Evolutionary conservation across 2,329 filamentous ascomycete species (phyloP).

Genomic region (Xylaria sp.): DNA sequence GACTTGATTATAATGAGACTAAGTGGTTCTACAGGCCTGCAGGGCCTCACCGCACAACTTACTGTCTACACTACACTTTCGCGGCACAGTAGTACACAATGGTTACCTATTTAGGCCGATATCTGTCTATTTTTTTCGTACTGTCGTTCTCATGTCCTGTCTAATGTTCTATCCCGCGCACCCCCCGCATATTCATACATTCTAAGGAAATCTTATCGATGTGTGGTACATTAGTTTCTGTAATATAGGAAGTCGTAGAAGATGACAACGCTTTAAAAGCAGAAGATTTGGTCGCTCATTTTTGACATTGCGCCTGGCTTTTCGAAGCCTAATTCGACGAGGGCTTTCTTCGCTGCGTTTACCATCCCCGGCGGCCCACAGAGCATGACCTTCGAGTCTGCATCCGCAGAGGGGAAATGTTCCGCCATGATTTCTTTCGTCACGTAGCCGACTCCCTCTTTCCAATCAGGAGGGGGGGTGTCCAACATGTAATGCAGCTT

Average conservation of each 20-base stretch:
- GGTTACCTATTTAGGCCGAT: too few relatives aligned
- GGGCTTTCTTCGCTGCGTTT: conserved; percentile 57
- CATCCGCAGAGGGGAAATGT: conserved; percentile 51
- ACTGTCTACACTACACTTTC: too few relatives aligned
- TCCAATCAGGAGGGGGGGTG: conserved; percentile 54
- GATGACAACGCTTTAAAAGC: conserved; percentile 23
- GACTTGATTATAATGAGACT: neutral
- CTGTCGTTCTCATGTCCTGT: neutral
- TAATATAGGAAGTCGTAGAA: neutral
- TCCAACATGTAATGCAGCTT: conserved; percentile 62
- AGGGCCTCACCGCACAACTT: too few relatives aligned
- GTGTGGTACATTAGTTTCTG: neutral
- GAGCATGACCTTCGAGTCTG: conserved; percentile 59
- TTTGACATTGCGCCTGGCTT: conserved; percentile 56
- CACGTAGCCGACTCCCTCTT: conserved; percentile 55
- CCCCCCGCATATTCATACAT: conserved; percentile 7
- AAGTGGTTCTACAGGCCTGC: too few relatives aligned
- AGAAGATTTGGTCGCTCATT: conserved; percentile 60
- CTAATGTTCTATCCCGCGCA: neutral
- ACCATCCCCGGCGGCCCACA: conserved; percentile 68
- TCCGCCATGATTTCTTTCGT: conserved; percentile 56
- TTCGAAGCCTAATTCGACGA: conserved; percentile 57
- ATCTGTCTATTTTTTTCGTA: neutral
- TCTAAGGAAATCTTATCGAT: neutral
- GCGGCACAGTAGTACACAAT: too few relatives aligned